Conservation (phyloP, 2,329 filamentous ascomycete species). For the Trichophyton rubrum region DNA sequence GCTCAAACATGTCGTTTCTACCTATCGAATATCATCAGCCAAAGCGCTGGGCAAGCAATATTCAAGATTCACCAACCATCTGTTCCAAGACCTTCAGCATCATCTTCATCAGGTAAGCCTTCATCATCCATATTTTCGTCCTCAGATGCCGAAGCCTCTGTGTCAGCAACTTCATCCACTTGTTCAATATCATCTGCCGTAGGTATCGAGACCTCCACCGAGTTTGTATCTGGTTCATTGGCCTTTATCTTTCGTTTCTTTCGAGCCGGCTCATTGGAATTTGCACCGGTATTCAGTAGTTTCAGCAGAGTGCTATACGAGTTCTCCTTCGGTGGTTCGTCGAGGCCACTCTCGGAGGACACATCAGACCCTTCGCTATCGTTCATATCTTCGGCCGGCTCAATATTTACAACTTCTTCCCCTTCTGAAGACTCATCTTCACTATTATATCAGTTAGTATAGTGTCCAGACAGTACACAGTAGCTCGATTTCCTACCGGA, state of each 20-base stretch:
- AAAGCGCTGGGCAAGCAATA: neutral
- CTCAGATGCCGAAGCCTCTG: slow-evolving; percentile 35
- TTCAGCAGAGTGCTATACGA: slow-evolving; percentile 48
- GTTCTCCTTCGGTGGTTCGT: slow-evolving; percentile 28
- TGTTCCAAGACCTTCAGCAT: slow-evolving; percentile 9
- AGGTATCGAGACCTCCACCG: slow-evolving; percentile 20
- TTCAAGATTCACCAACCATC: neutral
- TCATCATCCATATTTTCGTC: slow-evolving; percentile 17
- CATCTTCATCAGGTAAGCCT: slow-evolving; percentile 27
- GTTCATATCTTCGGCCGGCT: slow-evolving; percentile 14
- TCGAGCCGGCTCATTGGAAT: slow-evolving; percentile 33
- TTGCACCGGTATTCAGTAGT: slow-evolving; percentile 36
- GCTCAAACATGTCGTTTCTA: slow-evolving; percentile 59
- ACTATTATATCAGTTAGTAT: neutral
- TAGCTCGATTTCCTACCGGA: neutral
- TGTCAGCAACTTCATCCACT: slow-evolving; percentile 30
- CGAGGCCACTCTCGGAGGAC: slow-evolving; percentile 34
- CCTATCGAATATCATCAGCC: neutral
- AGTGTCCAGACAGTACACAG: neutral
- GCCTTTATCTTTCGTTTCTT: slow-evolving; percentile 40
- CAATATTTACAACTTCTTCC: neutral
- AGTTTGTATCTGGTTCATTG: slow-evolving; percentile 20
- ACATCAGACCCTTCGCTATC: slow-evolving; percentile 15
- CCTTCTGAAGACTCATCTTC: neutral
- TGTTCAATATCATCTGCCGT: no score